Percentiles rank a stretch among this genome's conserved stretches.
These are phyloP conservation scores for Fusarium sublunatum DNA, from an alignment of 2,329 filamentous ascomycete species.

Conservation along the genomic window DNA sequence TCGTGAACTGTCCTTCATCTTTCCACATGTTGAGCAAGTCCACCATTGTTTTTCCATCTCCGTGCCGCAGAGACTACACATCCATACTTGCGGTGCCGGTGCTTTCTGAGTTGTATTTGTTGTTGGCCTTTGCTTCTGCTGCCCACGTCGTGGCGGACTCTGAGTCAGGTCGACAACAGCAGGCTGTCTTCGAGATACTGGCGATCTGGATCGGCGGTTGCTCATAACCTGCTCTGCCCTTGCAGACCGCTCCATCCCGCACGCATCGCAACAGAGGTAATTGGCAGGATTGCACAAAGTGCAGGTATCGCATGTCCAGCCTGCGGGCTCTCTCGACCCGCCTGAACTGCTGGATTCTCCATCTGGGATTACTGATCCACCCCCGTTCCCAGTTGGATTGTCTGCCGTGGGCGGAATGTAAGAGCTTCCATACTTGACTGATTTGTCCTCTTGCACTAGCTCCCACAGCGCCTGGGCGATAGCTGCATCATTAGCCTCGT, in stretches of 20 bases:
- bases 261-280: conserved; percentile 68
- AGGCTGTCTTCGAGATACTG: conserved; percentile 22
- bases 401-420: conserved; percentile 63
- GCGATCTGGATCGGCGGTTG: conserved; percentile 34
- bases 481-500: conserved; percentile 87
- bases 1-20: conserved; percentile 63
- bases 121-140: conserved; percentile 11
- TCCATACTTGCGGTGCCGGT: conserved; percentile 56
- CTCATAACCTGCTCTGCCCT: conserved; percentile 27
- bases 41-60: conserved; percentile 66
- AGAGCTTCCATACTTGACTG: conserved; percentile 63
- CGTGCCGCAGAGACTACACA: conserved; percentile 63
- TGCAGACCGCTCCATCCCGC: conserved; percentile 57
- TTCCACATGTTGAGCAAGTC: conserved; percentile 66
- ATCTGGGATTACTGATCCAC: conserved; percentile 49
- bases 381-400: conserved; percentile 61
- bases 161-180: conserved; percentile 51
- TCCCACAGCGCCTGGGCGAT: conserved; percentile 90
- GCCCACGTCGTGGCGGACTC: conserved; percentile 45
- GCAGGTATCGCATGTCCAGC: conserved; percentile 67
- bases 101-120: conserved; percentile 9
- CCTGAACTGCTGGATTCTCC: conserved; percentile 12
- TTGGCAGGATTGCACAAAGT: conserved; percentile 65
- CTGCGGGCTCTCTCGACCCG: conserved; percentile 29
- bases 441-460: conserved; percentile 83